These are phyloP conservation scores for Fusarium sambucinum DNA, from an alignment of 2,329 filamentous ascomycete species.

Conservation along the genomic window DNA sequence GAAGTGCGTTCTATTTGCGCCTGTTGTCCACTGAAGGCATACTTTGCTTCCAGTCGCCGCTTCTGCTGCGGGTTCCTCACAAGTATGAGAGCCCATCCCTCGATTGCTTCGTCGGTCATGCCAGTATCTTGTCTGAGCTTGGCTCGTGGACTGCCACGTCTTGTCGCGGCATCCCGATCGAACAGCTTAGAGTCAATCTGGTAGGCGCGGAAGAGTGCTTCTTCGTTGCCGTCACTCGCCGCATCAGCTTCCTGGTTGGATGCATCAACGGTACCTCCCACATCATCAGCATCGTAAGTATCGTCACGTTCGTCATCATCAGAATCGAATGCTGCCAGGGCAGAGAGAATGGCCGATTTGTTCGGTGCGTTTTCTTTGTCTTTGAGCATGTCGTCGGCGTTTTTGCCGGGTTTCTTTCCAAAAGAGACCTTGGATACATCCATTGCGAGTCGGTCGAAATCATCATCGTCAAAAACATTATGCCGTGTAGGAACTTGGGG, in stretches of 20 bases:
- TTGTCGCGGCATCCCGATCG: conserved; percentile 75
- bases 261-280: conserved; percentile 86
- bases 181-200: conserved; percentile 75
- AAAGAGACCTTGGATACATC: conserved; percentile 79
- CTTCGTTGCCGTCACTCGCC: conserved; percentile 70
- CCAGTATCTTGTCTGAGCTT: conserved; percentile 80
- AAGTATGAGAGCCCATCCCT: conserved; percentile 94
- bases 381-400: conserved; percentile 78
- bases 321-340: conserved; percentile 87
- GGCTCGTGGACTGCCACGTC: conserved; percentile 71
- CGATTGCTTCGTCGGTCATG: conserved; percentile 93
- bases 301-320: conserved; percentile 98
- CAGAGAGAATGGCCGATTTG: conserved; percentile 89
- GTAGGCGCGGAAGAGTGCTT: conserved; percentile 79
- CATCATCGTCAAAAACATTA: conserved; percentile 85
- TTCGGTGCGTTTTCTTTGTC: conserved; percentile 74
- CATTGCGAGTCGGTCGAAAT: conserved; percentile 77
- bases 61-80: conserved; percentile 76
- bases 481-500: conserved; percentile 68
- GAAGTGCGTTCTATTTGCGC: conserved; percentile 72
- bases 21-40: conserved; percentile 76
- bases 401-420: conserved; percentile 75
- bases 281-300: conserved; percentile 92
- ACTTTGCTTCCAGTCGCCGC: conserved; percentile 77
- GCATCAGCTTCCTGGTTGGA: conserved; percentile 67